Conservation (phyloP, 805 yeast species). For the Dipodascopsis uninucleata region DNA sequence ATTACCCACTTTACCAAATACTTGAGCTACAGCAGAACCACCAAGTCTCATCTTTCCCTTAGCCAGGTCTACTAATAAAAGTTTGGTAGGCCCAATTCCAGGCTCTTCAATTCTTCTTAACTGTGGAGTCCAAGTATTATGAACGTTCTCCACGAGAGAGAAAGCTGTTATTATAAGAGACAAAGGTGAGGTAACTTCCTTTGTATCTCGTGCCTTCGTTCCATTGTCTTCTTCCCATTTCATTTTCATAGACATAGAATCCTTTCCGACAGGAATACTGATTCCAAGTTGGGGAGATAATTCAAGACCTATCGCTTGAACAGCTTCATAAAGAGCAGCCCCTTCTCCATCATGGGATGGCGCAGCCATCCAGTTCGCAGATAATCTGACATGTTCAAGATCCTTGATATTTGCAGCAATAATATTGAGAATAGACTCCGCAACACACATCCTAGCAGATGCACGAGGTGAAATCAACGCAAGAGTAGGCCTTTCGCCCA, state of each 20-base stretch:
- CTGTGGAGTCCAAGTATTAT: slow-evolving; percentile 94
- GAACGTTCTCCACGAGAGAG: slow-evolving; percentile 78
- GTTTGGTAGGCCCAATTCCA: slow-evolving; percentile 37
- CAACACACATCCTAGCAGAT: slow-evolving; percentile 91
- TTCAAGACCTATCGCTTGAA: slow-evolving; percentile 90
- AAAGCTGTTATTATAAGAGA: slow-evolving; percentile 89
- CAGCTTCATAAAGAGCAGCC: slow-evolving; percentile 90
- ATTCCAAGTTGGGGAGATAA: slow-evolving; percentile 90
- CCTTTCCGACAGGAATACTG: slow-evolving; percentile 96
- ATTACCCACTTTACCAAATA: slow-evolving; percentile 81
- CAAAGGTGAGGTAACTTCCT: slow-evolving; percentile 93
- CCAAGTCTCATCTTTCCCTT: slow-evolving; percentile 62
- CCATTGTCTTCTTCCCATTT: slow-evolving; percentile 60
- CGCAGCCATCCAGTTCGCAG: slow-evolving; percentile 99
- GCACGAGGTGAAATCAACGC: slow-evolving; percentile 87
- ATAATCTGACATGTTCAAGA: slow-evolving; percentile 70
- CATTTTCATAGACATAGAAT: slow-evolving; percentile 98
- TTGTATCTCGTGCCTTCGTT: slow-evolving; percentile 41
- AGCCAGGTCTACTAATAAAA: slow-evolving; percentile 79
- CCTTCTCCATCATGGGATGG: slow-evolving; percentile 96
- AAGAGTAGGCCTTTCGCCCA: slow-evolving; percentile 92
- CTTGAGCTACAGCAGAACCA: slow-evolving; percentile 94
- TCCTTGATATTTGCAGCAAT: slow-evolving; percentile 84
- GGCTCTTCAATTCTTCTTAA: slow-evolving; percentile 51
- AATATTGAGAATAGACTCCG: slow-evolving; percentile 85